Percentiles rank a stretch among this genome's conserved stretches.
Evolutionary conservation across 2,329 filamentous ascomycete species (phyloP).

Genomic region (Polychaeton citri): DNA sequence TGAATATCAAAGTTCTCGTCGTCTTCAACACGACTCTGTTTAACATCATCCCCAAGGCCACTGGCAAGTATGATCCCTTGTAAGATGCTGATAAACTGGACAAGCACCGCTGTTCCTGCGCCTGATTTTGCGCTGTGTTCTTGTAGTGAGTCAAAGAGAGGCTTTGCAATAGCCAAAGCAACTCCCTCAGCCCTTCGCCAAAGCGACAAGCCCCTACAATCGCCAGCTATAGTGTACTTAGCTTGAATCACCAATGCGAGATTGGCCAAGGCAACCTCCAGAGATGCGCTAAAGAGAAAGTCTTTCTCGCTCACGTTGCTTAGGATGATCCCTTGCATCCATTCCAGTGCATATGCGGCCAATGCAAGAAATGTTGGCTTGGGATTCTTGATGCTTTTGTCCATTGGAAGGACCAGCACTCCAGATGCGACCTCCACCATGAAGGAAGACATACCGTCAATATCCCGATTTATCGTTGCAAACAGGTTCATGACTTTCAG

Average conservation of each 20-base stretch:
- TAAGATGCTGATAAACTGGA: conserved; percentile 27
- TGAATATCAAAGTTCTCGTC: conserved; percentile 75
- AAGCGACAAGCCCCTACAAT: conserved; percentile 55
- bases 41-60: conserved; percentile 14
- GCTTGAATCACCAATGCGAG: conserved; percentile 57
- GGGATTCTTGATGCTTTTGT: conserved; percentile 16
- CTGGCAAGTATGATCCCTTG: conserved; percentile 25
- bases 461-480: conserved; percentile 53
- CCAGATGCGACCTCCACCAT: conserved; percentile 57
- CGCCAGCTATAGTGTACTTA: conserved; percentile 67
- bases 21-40: conserved; percentile 30
- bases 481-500: conserved; percentile 54
- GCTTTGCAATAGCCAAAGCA: conserved; percentile 52
- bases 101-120: conserved; percentile 47
- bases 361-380: conserved; percentile 80
- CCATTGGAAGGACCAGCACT: conserved; percentile 58
- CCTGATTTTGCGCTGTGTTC: conserved; percentile 18
- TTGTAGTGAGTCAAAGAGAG: conserved; percentile 39
- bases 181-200: conserved; percentile 73
- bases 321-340: conserved; percentile 47
- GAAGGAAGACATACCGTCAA: conserved; percentile 50
- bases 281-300: neutral
- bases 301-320: neutral
- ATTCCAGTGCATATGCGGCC: conserved; percentile 65
- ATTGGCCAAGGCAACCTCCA: conserved; percentile 42